phyloP scores from a whole-genome alignment of 2,329 filamentous ascomycete genomes.

The Neonectria faginata region DNA sequence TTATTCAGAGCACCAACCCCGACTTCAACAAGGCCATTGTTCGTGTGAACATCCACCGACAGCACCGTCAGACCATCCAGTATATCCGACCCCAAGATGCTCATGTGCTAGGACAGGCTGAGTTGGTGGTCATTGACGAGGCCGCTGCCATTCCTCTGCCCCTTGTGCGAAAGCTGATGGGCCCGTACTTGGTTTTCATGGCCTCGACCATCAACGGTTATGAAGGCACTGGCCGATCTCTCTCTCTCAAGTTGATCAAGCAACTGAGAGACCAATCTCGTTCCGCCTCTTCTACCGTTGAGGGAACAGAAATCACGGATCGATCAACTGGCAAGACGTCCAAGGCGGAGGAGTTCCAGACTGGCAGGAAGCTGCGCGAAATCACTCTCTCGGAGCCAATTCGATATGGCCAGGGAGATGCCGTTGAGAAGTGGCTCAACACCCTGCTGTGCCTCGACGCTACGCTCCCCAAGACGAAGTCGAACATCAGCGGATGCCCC shows the following conservation, averaged over 20 bases:
- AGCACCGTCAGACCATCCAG: slow-evolving; percentile 97
- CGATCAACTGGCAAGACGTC: slow-evolving; percentile 79
- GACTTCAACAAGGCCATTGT: slow-evolving; percentile 99
- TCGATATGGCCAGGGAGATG: slow-evolving; percentile 89
- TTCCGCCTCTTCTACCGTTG: slow-evolving; percentile 65
- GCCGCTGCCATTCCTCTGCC: slow-evolving; percentile 96
- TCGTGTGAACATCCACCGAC: slow-evolving; percentile 92
- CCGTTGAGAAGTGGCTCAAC: slow-evolving; percentile 97
- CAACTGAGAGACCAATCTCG: slow-evolving; percentile 94
- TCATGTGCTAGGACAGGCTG: slow-evolving; percentile 93
- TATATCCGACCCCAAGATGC: slow-evolving; percentile 98
- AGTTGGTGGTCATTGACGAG: slow-evolving; percentile 96
- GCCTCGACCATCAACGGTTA: slow-evolving; percentile 99
- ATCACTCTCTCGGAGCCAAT: slow-evolving; percentile 95
- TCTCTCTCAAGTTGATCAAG: slow-evolving; percentile 96
- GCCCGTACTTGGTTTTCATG: slow-evolving; percentile 98
- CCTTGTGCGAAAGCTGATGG: slow-evolving; percentile 92
- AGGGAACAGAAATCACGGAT: slow-evolving; percentile 77
- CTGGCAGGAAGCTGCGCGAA: slow-evolving; percentile 86
- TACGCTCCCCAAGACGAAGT: slow-evolving; percentile 82
- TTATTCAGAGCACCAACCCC: slow-evolving; percentile 97
- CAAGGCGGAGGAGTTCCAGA: slow-evolving; percentile 72
- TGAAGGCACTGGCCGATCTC: slow-evolving; percentile 93
- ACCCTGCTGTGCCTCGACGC: slow-evolving; percentile 93
- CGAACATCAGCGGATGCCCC: slow-evolving; percentile 81